phyloP scores from a whole-genome alignment of 1,284 basidiomycete species.

The Waitea zeae region DNA sequence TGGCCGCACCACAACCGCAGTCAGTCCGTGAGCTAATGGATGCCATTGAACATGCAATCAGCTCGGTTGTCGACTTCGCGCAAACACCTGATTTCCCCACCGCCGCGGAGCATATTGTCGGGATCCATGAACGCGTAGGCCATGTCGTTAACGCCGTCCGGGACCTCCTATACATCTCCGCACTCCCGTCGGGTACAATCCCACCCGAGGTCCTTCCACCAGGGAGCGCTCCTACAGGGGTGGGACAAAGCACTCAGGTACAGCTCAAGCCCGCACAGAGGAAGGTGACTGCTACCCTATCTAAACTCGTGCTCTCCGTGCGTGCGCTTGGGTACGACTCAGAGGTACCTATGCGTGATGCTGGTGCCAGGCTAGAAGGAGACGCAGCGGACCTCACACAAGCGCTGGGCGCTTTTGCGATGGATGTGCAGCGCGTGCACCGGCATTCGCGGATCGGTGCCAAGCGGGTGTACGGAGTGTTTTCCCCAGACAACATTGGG shows the following conservation, averaged over 20 bases:
- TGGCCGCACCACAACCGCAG: constrained; percentile 39
- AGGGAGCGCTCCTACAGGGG: constrained; percentile 25
- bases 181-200: constrained; percentile 44
- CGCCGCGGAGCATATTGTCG: constrained; percentile 32
- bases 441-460: constrained; percentile 15
- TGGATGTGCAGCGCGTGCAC: constrained; percentile 47
- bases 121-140: constrained; percentile 45
- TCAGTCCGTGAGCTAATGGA: constrained; percentile 40
- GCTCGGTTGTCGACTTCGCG: constrained; percentile 44
- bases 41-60: constrained; percentile 38
- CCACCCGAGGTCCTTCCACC: constrained; percentile 36
- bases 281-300: constrained; percentile 64
- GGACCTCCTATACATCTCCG: constrained; percentile 55
- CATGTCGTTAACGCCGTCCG: constrained; percentile 54
- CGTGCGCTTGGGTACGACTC: constrained; percentile 66
- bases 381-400: constrained; percentile 68
- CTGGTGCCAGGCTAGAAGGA: constrained; percentile 52
- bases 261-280: constrained; percentile 54
- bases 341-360: constrained; percentile 38
- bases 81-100: constrained; percentile 25
- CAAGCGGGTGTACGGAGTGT: constrained; percentile 47
- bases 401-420: constrained; percentile 54
- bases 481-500: constrained; percentile 48
- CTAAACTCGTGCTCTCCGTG: constrained; percentile 58
- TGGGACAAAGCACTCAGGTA: constrained; percentile 28